Percentiles rank a stretch among this genome's conserved stretches.
phyloP scores from a whole-genome alignment of 495 filamentous ascomycete species.

The Lasiosphaeria ovina region DNA sequence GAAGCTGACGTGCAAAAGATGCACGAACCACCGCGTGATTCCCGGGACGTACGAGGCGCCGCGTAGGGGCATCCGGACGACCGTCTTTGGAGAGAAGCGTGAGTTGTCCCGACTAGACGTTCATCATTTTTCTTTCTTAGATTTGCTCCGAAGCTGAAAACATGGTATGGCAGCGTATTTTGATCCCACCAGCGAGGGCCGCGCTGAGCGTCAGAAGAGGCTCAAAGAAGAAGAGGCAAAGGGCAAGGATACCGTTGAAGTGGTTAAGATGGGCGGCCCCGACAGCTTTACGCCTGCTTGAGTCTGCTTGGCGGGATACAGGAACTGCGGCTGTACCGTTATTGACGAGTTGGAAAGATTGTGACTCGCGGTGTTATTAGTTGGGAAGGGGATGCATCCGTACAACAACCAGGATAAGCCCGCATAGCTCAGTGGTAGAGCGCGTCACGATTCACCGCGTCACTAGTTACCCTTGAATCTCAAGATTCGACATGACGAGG shows the following conservation, averaged over 20 bases:
- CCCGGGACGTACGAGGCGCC: constrained; percentile 49
- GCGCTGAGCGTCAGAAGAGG: constrained; percentile 33
- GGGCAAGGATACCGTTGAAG: background rate
- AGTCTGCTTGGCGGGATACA: background rate
- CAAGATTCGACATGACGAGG: too few relatives aligned
- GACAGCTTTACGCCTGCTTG: background rate
- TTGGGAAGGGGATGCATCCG: too few relatives aligned
- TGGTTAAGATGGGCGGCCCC: background rate
- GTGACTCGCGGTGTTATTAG: too few relatives aligned
- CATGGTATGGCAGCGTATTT: constrained; percentile 39
- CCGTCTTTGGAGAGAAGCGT: constrained; percentile 57
- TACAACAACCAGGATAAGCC: too few relatives aligned
- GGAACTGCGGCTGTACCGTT: too few relatives aligned
- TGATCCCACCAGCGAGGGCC: constrained; percentile 49
- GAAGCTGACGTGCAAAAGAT: constrained; percentile 18
- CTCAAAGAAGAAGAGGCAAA: constrained; percentile 15
- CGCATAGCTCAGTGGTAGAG: too few relatives aligned
- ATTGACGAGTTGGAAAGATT: too few relatives aligned
- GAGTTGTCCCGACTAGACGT: constrained; percentile 17
- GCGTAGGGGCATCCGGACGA: constrained; percentile 50
- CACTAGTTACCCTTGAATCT: too few relatives aligned
- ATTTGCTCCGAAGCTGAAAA: background rate
- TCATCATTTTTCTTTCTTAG: background rate
- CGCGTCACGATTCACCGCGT: too few relatives aligned
- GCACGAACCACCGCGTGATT: constrained; percentile 50